Base-by-base conservation (phyloP, 768 basidiomycete genomes). In the Mycena crocata region DNA sequence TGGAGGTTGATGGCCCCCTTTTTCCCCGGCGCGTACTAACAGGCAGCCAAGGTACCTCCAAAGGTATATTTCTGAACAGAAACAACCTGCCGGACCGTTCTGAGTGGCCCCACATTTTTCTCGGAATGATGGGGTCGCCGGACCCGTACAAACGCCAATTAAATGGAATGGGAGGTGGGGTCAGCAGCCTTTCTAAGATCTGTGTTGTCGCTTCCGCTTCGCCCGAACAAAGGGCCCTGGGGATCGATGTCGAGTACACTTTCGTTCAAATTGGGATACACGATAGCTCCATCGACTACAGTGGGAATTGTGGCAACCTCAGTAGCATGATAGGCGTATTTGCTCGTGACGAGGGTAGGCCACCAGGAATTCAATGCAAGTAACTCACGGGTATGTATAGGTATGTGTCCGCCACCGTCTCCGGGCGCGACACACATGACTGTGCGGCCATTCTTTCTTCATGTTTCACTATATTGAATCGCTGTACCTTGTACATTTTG, bases 151-250 rank as follows among this genome's bases (percentile, higher is more conserved):
- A 86, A 1, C 81, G 91, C 19, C 93, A 94, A 76, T 81, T 93
- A 17, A 89, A 94, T 69, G 93, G 93, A 14, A 92, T 93, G 90
- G 93, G 93, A 12, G 91, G 93, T 8, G 93, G 93, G 5, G 79
- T 91, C 12, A 90, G 89, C 19, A 91, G 89, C 62, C 82, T 92
- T 8, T 92, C 90, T 37, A 94, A 94, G 73, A 86, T 93, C 19
- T 87, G 86, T 69, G 85, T 94, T 49, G 87, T 93, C 3, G 86
- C 84, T 9, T 62, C 81, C 46, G 82, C 90, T 8, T 81, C 85
- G 0, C 71, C 76, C 2, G 77, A 75, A 14, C 85, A 86, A 60
- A 73, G 74, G 55, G 76, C 78, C 1, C 59, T 77, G 23, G 86
- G 85, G 21, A 80, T 88, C 42, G 87, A 91, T 54, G 86, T 86